Evolutionary conservation across 768 basidiomycete species (phyloP), one percentile per base, ranked within the genome.

Genomic region (Mycena olivaceomarginata): DNA sequence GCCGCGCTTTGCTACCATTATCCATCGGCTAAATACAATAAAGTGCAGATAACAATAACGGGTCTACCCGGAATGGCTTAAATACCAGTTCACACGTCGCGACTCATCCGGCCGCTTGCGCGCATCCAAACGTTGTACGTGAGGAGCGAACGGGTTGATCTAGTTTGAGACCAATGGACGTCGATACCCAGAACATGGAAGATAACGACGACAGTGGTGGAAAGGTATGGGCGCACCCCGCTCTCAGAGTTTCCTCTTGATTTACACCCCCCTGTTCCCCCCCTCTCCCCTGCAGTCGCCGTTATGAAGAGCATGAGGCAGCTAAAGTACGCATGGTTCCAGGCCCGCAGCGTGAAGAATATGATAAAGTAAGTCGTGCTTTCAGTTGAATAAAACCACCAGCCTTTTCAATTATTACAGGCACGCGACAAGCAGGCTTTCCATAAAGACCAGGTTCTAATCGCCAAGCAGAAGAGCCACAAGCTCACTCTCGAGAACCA

Each of bases 101-200:
- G 57, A 68, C 45, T 22, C 53, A 39, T 48, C n/a, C 31, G 31
- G 10, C 66, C 63, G 67, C 73, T 70, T 68, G 67, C 60, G 46
- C 74, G 67, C 68, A 25, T 71, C 75, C 75, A 48, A 59, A 68
- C 75, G 59, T 76, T 72, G 70, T 72, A 76, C 66, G 75, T 64
- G 57, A 60, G 75, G 75, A 76, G 75, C 57, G 70, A 76, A 46
- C 74, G 63, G 22, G 57, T 68, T 60, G 48, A 67, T 51, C 64
- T 67, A 67, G 59, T 70, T 63, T 51, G 48, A 46, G 46, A 48
- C 31, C 25, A 43, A 68, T 75, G 67, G 74, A 75, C 39, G 25
- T 67, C 8, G 73, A 69, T 67, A 3, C 43, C 72, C 43, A 67
- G 7, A 59, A 20, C 59, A 31, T 57, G 66, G 39, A 69, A 56